phyloP scores from a whole-genome alignment of 768 basidiomycete genomes.

The Boletus bicolor region DNA sequence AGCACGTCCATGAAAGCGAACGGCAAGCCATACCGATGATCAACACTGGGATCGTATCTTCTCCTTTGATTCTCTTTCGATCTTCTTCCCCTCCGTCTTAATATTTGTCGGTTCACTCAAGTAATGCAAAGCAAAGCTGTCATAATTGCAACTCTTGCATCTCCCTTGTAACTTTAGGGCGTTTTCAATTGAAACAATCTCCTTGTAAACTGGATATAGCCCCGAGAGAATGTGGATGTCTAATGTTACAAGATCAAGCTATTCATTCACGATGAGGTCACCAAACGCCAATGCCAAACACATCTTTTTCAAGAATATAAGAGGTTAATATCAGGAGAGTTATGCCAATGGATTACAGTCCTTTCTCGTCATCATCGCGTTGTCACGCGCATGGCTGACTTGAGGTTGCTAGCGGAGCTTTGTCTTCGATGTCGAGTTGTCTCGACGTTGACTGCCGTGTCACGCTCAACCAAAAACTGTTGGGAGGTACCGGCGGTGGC shows the following conservation, averaged over 20 bases:
- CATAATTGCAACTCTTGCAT: conserved; percentile 27
- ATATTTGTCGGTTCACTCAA: conserved; percentile 22
- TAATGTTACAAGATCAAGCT: conserved; percentile 24
- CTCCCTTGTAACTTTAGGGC: conserved; percentile 24
- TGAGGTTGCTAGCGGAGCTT: conserved; percentile 33
- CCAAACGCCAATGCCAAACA: conserved; percentile 2
- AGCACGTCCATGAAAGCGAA: conserved; percentile 49
- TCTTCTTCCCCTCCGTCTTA: conserved; percentile 17
- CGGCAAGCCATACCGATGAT: conserved; percentile 61
- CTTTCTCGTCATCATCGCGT: conserved; percentile 27
- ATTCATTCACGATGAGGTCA: conserved; percentile 4
- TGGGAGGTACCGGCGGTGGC: conserved; percentile 12
- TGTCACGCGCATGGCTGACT: conserved; percentile 34
- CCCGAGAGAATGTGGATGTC: conserved; percentile 10
- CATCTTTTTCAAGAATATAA: conserved; percentile 8
- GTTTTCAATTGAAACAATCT: conserved; percentile 14
- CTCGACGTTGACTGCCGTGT: conserved; percentile 30
- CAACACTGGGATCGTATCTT: conserved; percentile 5
- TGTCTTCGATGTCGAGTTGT: conserved; percentile 29
- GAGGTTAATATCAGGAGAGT: conserved; percentile 6
- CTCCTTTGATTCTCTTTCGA: conserved; percentile 24
- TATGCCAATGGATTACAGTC: neutral
- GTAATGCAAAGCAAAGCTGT: conserved; percentile 26
- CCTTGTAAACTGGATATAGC: conserved; percentile 12
- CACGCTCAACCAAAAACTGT: conserved; percentile 29